Evolutionary conservation across 2,329 filamentous ascomycete species (phyloP), one percentile per base, ranked within the genome.

Genomic region (Fusarium abutilonis): DNA sequence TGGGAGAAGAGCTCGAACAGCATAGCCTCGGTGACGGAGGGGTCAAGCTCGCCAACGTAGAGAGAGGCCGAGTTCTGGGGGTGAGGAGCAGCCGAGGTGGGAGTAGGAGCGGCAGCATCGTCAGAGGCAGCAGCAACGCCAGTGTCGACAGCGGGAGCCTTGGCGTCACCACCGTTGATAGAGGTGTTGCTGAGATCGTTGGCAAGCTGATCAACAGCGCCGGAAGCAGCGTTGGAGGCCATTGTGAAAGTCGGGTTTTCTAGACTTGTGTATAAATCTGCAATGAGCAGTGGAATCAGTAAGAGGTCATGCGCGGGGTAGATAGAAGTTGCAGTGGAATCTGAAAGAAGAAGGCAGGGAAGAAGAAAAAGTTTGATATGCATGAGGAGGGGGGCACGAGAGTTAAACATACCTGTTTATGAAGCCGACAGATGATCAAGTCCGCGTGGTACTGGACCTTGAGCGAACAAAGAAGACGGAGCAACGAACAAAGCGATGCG

Each of bases 1-100:
- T 96, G 95, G 60, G 95, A 98, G 87, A 99, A 99, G 66, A 99
- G 91, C 88, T 99, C 95, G 81, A 98, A 99, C 75, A 99, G 93
- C 95, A 99, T 99, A 71, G 95, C 95, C 86, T 99, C 95, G 67
- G 95, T 99, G 78, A 99, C 95, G 63, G 92, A 95, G 72, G 92
- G 88, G 79, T 99, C 95, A 73, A 99, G 92, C 85, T 99, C 95
- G 79, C 95, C 95, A 70, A 99, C 95, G 79, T 99, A 99, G 77
- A 99, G 92, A 58, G 95, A 99, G 67, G 95, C 95, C 49, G 95
- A 98, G 79, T 96, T 94, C 78, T 92, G 91, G 75, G 93, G 91
- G 77, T 91, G 90, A 69, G 83, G 85, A 72, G 86, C 86, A 69
- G 92, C 88, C 60, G 92, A 89, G 80, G 82, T 87, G 70, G 90